Percentiles rank a stretch among this genome's conserved stretches.
Conservation (phyloP, 2,329 filamentous ascomycete genomes). For the Ceratocystiopsis minuta region DNA sequence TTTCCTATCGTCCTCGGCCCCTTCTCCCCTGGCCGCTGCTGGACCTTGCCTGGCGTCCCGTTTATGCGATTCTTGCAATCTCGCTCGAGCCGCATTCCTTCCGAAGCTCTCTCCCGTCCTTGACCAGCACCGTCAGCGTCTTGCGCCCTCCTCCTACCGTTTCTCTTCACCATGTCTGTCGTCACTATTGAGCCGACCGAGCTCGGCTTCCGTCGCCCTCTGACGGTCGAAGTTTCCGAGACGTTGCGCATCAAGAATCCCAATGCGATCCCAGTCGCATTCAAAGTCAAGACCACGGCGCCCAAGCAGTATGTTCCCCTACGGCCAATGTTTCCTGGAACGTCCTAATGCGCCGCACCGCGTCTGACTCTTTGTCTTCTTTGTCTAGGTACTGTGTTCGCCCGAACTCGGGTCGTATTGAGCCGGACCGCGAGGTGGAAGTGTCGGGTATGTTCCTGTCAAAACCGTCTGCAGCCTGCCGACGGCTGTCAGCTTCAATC, state of each 20-base stretch:
- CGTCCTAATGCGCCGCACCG: too few species aligned
- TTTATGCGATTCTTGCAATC: too few species aligned
- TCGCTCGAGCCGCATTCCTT: too few species aligned
- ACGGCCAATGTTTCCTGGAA: too few species aligned
- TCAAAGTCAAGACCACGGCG: conserved; percentile 95
- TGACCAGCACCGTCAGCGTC: neutral
- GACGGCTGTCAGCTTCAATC: too few species aligned
- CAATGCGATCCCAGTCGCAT: conserved; percentile 43
- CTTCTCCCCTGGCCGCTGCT: too few species aligned
- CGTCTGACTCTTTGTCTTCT: conserved; percentile 10
- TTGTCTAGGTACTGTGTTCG: conserved; percentile 76
- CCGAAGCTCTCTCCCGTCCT: too few species aligned
- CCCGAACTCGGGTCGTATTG: conserved; percentile 91
- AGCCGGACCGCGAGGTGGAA: conserved; percentile 75
- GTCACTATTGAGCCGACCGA: conserved; percentile 70
- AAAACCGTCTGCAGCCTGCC: too few species aligned
- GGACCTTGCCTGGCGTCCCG: too few species aligned
- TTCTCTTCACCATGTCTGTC: conserved; percentile 58
- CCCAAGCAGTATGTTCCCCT: conserved; percentile 74
- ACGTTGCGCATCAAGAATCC: conserved; percentile 47
- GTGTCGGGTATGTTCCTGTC: conserved; percentile 53
- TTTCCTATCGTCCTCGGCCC: too few species aligned
- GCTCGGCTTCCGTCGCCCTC: conserved; percentile 76
- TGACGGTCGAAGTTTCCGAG: conserved; percentile 47
- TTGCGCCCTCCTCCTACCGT: too few species aligned